phyloP scores from a whole-genome alignment of 2,329 filamentous ascomycete species.

The Cladophialophora exuberans region DNA sequence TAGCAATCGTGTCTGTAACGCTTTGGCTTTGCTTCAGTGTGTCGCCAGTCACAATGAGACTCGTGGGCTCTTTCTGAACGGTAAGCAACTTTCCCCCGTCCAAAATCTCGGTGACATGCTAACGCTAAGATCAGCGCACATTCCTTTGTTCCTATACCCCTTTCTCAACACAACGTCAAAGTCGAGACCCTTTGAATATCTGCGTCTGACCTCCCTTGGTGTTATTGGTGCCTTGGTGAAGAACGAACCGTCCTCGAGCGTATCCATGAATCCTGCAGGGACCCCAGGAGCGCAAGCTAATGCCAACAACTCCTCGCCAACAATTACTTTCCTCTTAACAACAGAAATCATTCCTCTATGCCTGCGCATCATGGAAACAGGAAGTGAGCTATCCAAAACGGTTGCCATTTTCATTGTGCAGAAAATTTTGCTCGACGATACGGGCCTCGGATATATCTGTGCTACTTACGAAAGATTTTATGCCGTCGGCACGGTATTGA shows the following conservation, averaged over 20 bases:
- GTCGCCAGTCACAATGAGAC: slow-evolving; percentile 98
- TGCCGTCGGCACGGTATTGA: slow-evolving; percentile 93
- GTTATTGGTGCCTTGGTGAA: slow-evolving; percentile 97
- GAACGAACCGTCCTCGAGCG: slow-evolving; percentile 66
- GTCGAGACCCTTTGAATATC: slow-evolving; percentile 94
- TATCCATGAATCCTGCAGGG: slow-evolving; percentile 29
- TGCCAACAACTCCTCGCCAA: slow-evolving; percentile 72
- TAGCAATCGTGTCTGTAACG: slow-evolving; percentile 96
- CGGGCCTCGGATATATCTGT: slow-evolving; percentile 96
- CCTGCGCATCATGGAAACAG: slow-evolving; percentile 98
- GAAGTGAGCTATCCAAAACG: slow-evolving; percentile 96
- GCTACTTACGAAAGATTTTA: slow-evolving; percentile 99
- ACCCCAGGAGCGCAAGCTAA: slow-evolving; percentile 22
- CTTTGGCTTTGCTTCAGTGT: slow-evolving; percentile 90
- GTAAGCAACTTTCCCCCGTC: slow-evolving; percentile 52
- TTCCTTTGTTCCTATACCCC: slow-evolving; percentile 94
- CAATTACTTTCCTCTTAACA: slow-evolving; percentile 97
- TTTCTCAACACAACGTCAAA: slow-evolving; percentile 99
- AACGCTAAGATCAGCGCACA: slow-evolving; percentile 71
- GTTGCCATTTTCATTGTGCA: slow-evolving; percentile 99
- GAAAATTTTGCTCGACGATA: slow-evolving; percentile 96
- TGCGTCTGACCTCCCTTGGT: slow-evolving; percentile 90
- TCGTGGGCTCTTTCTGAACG: slow-evolving; percentile 87
- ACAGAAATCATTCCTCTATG: slow-evolving; percentile 98
- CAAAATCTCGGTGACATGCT: not conserved